A percentile compares a stretch with the other conserved stretches of the same genome.
Evolutionary conservation across 2,329 filamentous ascomycete genomes (phyloP).

Genomic region (Paecilomyces dactylethromorphus): DNA sequence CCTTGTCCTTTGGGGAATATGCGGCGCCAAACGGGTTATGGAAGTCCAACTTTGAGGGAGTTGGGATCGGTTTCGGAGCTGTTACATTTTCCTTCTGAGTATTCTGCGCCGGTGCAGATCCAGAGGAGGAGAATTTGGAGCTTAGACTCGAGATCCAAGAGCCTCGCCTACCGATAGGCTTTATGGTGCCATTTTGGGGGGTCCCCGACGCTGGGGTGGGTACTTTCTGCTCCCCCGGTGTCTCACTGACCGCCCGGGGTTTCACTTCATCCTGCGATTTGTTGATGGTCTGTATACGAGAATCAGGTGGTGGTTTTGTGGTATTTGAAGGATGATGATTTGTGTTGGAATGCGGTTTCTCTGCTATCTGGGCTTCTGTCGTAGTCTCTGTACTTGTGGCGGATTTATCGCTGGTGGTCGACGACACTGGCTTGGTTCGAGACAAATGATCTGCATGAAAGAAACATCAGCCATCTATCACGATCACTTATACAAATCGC

Average conservation of each 20-base stretch:
- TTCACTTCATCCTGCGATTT: background rate
- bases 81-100: constrained; percentile 22
- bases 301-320: background rate
- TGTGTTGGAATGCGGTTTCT: constrained; percentile 18
- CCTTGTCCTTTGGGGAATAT: constrained; percentile 35
- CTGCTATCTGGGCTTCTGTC: constrained; percentile 9
- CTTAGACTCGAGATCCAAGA: constrained; percentile 95
- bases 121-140: constrained; percentile 76
- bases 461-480: constrained; percentile 1
- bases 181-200: constrained; percentile 20
- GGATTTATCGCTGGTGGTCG: constrained; percentile 21
- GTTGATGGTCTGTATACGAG: background rate
- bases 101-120: constrained; percentile 31
- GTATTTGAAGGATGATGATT: constrained; percentile 5
- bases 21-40: constrained; percentile 41
- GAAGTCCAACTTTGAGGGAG: constrained; percentile 27
- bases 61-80: constrained; percentile 24
- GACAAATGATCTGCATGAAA: constrained; percentile 23
- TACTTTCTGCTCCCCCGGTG: constrained; percentile 9
- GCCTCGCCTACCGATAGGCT: constrained; percentile 51
- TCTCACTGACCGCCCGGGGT: background rate
- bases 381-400: constrained; percentile 15
- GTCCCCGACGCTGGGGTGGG: constrained; percentile 13
- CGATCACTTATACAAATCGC: background rate
- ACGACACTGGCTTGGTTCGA: constrained; percentile 29